Percentiles rank a stretch among this genome's conserved stretches.
Conservation (phyloP, 805 yeast species). For the Pichia nanzhaoensis region DNA sequence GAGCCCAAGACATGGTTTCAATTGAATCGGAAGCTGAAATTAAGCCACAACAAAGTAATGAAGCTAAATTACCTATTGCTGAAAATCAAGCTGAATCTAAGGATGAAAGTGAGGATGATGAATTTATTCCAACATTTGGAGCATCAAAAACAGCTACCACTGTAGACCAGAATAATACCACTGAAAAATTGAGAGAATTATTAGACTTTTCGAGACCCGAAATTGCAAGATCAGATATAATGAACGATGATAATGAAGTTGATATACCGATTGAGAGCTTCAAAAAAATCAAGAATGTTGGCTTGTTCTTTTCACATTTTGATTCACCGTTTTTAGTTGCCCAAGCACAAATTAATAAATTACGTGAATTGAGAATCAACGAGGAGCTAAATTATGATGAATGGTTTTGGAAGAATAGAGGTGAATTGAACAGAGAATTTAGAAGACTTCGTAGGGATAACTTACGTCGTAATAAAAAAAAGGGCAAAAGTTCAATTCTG, state of each 20-base stretch:
- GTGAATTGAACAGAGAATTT: conserved; percentile 69
- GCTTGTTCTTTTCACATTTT: conserved; percentile 74
- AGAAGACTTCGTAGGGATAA: conserved; percentile 73
- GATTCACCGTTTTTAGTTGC: conserved; percentile 84
- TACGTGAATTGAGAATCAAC: conserved; percentile 33
- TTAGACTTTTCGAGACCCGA: conserved; percentile 38
- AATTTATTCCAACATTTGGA: conserved; percentile 52
- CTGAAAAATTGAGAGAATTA: conserved; percentile 57
- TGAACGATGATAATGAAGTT: conserved; percentile 6
- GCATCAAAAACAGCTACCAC: conserved; percentile 10
- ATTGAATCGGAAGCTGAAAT: conserved; percentile 17
- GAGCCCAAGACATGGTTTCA: conserved; percentile 22
- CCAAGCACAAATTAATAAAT: conserved; percentile 69
- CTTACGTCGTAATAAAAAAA: conserved; percentile 49
- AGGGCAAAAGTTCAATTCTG: conserved; percentile 6
- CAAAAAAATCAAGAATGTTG: conserved; percentile 35
- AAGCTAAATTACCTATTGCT: too few species aligned
- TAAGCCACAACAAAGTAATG: conserved; percentile 2
- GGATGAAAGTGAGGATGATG: conserved; percentile 30
- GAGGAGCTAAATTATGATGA: conserved; percentile 50
- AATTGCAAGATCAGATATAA: not conserved
- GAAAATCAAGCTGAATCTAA: too few species aligned
- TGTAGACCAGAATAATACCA: conserved; percentile 29
- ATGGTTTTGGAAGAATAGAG: conserved; percentile 80
- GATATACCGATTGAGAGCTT: conserved; percentile 18